Evolutionary conservation across 169 alveolate species (phyloP).

Genomic region (Cryptosporidium xiaoi): DNA sequence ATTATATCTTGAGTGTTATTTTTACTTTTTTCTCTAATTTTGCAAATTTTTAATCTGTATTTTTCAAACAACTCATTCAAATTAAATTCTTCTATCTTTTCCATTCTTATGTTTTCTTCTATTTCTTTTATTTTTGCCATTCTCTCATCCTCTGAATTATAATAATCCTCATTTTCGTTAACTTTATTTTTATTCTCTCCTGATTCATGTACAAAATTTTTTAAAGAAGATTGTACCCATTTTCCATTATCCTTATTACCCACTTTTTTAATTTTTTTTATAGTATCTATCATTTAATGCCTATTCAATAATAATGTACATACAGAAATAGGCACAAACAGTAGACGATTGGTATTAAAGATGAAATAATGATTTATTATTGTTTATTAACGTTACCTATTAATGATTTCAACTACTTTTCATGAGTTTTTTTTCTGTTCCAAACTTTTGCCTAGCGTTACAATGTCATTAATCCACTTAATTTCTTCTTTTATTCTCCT

Average conservation of each 20-base stretch:
- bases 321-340: too few species aligned
- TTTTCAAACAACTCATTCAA: constrained; percentile 25
- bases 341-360: too few species aligned
- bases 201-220: constrained; percentile 5
- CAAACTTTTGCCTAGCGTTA: too few species aligned
- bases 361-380: too few species aligned
- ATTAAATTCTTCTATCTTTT: constrained; percentile 36
- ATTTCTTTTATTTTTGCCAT: not conserved
- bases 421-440: too few species aligned
- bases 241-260: not conserved
- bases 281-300: not conserved
- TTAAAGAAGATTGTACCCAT: constrained; percentile 46
- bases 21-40: not conserved
- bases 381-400: too few species aligned
- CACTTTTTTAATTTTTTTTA: not conserved
- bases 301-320: too few species aligned
- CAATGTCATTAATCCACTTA: too few species aligned
- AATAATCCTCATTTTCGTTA: not conserved
- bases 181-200: not conserved
- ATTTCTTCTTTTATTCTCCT: too few species aligned
- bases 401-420: too few species aligned
- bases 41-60: constrained; percentile 12
- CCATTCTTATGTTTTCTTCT: constrained; percentile 15
- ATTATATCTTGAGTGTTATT: not conserved
- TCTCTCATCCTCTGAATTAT: constrained; percentile 28